Evolutionary conservation across 2,329 filamentous ascomycete genomes (phyloP).

Genomic region (Colletotrichum scovillei): DNA sequence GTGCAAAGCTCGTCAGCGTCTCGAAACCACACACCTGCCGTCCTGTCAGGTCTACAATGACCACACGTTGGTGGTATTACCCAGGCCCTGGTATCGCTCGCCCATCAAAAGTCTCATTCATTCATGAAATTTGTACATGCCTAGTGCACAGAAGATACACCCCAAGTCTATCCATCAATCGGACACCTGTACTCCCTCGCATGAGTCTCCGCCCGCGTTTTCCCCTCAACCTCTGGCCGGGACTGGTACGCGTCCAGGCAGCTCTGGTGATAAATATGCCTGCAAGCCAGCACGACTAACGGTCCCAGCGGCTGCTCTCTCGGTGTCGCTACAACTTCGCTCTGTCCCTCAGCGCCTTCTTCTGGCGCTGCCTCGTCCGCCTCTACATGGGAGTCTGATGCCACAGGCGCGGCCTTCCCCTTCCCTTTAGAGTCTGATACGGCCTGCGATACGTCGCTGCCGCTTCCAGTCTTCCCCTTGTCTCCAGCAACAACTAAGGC

Average conservation of each 20-base stretch:
- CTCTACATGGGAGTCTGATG: conserved; percentile 38
- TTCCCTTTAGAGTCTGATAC: conserved; percentile 61
- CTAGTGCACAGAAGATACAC: conserved; percentile 27
- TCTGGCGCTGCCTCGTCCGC: conserved; percentile 51
- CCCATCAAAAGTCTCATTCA: conserved; percentile 22
- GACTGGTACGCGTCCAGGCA: conserved; percentile 76
- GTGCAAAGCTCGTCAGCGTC: neutral
- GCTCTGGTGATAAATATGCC: conserved; percentile 76
- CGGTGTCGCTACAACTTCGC: conserved; percentile 42
- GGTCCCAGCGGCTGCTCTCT: conserved; percentile 67
- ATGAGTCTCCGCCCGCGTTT: conserved; percentile 51
- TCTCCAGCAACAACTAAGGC: conserved; percentile 48
- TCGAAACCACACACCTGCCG: no score
- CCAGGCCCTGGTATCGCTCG: neutral
- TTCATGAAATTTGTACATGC: conserved; percentile 35
- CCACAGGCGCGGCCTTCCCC: conserved; percentile 67
- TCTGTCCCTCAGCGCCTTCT: conserved; percentile 48
- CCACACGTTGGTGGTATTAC: no score
- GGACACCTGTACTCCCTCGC: conserved; percentile 66
- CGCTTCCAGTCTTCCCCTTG: conserved; percentile 48
- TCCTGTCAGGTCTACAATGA: neutral
- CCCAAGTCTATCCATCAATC: conserved; percentile 60
- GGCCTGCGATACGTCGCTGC: conserved; percentile 23
- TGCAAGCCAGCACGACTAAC: conserved; percentile 75
- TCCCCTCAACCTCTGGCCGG: conserved; percentile 57